Conservation (phyloP, 148 eudicot genomes). For the Rhododendron williamsianum region DNA sequence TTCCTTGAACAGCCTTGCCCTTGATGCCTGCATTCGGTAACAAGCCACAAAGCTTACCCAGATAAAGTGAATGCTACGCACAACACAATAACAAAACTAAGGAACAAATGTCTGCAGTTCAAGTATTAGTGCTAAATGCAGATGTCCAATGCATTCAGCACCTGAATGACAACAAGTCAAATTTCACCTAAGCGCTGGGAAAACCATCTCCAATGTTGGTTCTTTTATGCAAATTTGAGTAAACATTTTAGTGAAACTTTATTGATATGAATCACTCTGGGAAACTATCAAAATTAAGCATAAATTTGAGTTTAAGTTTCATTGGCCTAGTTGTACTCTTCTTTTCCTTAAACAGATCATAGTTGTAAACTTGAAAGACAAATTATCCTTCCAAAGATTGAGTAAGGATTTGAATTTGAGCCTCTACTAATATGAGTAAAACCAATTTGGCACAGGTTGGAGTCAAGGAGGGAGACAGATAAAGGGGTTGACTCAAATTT, state of each 20-base stretch:
- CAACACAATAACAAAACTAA: background rate
- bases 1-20: slow-evolving; percentile 95
- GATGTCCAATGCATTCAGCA: background rate
- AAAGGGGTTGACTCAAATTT: background rate
- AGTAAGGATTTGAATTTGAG: background rate
- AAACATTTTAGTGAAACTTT: background rate
- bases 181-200: background rate
- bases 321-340: background rate
- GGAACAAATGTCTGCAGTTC: background rate
- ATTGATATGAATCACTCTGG: background rate
- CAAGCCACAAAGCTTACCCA: background rate
- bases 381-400: background rate
- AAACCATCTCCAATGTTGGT: background rate
- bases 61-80: background rate
- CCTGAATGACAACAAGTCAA: background rate
- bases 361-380: background rate
- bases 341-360: background rate
- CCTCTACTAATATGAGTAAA: background rate
- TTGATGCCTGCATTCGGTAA: slow-evolving; percentile 52
- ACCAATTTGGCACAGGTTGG: background rate
- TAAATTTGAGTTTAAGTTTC: background rate
- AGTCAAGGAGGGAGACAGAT: background rate
- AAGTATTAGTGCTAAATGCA: background rate
- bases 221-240: background rate
- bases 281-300: background rate